A percentile compares a stretch with the other conserved stretches of the same genome.
These are phyloP conservation scores for Chlamydomonas incerta DNA, from an alignment of 139 green algal species.

Conservation along the genomic window DNA sequence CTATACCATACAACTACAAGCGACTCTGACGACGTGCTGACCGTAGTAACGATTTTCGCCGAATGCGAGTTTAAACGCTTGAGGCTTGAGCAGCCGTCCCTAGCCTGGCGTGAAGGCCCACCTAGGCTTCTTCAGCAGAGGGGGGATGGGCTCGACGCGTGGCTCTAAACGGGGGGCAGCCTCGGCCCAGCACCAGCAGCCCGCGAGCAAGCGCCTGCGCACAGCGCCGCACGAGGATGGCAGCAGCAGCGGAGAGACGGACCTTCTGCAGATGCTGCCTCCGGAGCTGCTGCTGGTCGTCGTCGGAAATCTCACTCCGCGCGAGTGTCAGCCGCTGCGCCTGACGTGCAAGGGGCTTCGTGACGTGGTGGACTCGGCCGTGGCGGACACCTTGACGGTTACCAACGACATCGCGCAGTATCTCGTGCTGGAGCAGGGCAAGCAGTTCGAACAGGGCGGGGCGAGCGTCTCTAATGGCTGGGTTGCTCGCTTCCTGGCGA, in stretches of 20 bases:
- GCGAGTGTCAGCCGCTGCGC: constrained; percentile 22
- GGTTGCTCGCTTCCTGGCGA: constrained; percentile 21
- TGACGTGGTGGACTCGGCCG: constrained; percentile 13
- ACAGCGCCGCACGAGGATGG: constrained; percentile 15
- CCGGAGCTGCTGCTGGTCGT: constrained; percentile 24
- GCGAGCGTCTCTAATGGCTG: constrained; percentile 19
- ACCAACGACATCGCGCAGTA: constrained; percentile 36
- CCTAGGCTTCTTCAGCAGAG: too few relatives aligned
- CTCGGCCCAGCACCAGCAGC: too few relatives aligned
- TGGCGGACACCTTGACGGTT: constrained; percentile 24
- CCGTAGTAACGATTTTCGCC: too few relatives aligned
- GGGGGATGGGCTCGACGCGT: too few relatives aligned
- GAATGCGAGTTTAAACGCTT: too few relatives aligned
- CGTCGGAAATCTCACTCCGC: constrained; percentile 26
- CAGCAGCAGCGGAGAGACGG: background rate
- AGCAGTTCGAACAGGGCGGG: background rate
- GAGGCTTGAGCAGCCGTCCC: too few relatives aligned
- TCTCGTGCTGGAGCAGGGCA: constrained; percentile 13
- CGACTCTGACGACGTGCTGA: too few relatives aligned
- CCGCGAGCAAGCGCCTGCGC: constrained; percentile 12
- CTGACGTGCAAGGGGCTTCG: constrained; percentile 30
- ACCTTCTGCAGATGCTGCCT: constrained; percentile 17
- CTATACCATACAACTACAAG: too few relatives aligned
- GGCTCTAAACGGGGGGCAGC: too few relatives aligned
- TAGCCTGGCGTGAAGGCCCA: too few relatives aligned